These are phyloP conservation scores for Tetratostichococcus sp. DNA, from an alignment of 139 green algal genomes.

Conservation along the genomic window DNA sequence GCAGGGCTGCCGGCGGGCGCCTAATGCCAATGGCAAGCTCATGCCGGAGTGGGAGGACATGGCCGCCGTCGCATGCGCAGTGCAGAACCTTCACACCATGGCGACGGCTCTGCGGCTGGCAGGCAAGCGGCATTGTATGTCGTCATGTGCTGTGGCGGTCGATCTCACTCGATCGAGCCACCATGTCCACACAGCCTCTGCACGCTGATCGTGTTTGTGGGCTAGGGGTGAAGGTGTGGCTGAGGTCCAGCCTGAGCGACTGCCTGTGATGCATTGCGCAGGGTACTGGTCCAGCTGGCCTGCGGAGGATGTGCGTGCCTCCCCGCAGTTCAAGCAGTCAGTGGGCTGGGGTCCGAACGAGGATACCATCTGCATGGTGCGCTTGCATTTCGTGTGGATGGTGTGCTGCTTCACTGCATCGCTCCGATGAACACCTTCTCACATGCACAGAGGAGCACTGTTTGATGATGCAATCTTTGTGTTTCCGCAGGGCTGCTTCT, in stretches of 20 bases:
- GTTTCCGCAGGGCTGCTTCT: background rate
- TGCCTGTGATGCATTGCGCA: too few species aligned
- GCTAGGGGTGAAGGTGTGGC: too few species aligned
- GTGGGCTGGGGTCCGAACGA: constrained; percentile 19
- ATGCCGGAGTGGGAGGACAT: constrained; percentile 65
- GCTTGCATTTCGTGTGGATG: too few species aligned
- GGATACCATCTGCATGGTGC: constrained; percentile 15
- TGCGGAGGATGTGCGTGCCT: constrained; percentile 9
- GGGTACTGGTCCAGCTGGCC: constrained; percentile 57
- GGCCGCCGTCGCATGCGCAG: constrained; percentile 35
- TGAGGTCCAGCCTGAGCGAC: too few species aligned
- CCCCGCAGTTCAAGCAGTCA: constrained; percentile 33
- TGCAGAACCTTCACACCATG: constrained; percentile 48
- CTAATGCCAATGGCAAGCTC: constrained; percentile 13
- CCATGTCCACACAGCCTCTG: too few species aligned
- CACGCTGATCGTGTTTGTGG: too few species aligned
- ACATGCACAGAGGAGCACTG: too few species aligned
- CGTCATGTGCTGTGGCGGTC: too few species aligned
- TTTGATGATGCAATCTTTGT: background rate
- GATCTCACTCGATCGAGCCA: too few species aligned
- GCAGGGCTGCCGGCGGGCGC: background rate
- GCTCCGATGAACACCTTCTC: too few species aligned
- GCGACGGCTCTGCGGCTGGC: constrained; percentile 24
- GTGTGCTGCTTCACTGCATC: too few species aligned
- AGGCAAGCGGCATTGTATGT: too few species aligned